Conservation (phyloP, 1,284 basidiomycete genomes). For the Ustanciosporium gigantosporum region DNA sequence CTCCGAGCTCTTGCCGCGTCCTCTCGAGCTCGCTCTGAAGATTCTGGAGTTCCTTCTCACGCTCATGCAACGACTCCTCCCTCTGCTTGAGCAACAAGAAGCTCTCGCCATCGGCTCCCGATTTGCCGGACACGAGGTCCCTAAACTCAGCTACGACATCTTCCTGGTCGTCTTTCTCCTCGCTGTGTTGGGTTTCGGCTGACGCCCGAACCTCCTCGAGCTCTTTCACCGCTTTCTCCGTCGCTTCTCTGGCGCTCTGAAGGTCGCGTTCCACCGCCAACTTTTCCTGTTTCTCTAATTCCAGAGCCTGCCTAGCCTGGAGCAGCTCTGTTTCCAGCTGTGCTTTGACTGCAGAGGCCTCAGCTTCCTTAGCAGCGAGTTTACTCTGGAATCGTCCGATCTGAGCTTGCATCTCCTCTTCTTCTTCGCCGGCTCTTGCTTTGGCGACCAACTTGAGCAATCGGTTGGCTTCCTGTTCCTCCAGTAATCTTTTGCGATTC, state of each 20-base stretch:
- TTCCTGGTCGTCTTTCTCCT: slow-evolving; percentile 16
- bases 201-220: too few species aligned
- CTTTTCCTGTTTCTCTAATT: too few species aligned
- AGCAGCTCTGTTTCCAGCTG: too few species aligned
- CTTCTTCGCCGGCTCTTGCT: slow-evolving; percentile 19
- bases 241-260: too few species aligned
- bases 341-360: slow-evolving; percentile 7
- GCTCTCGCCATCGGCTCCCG: not conserved
- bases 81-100: slow-evolving; percentile 6
- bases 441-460: slow-evolving; percentile 37
- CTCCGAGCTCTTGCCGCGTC: too few species aligned
- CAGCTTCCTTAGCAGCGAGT: slow-evolving; percentile 12
- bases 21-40: slow-evolving; percentile 8
- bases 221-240: too few species aligned
- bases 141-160: slow-evolving; percentile 26
- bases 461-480: slow-evolving; percentile 37
- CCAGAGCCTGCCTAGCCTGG: too few species aligned
- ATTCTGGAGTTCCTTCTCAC: slow-evolving; percentile 3
- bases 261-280: too few species aligned
- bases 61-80: slow-evolving; percentile 16
- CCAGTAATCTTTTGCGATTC: slow-evolving; percentile 13
- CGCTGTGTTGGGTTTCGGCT: too few species aligned
- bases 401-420: slow-evolving; percentile 10
- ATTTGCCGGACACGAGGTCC: slow-evolving; percentile 14
- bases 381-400: slow-evolving; percentile 24